phyloP scores from a whole-genome alignment of 495 filamentous ascomycete species.

The Xylaria venustula region DNA sequence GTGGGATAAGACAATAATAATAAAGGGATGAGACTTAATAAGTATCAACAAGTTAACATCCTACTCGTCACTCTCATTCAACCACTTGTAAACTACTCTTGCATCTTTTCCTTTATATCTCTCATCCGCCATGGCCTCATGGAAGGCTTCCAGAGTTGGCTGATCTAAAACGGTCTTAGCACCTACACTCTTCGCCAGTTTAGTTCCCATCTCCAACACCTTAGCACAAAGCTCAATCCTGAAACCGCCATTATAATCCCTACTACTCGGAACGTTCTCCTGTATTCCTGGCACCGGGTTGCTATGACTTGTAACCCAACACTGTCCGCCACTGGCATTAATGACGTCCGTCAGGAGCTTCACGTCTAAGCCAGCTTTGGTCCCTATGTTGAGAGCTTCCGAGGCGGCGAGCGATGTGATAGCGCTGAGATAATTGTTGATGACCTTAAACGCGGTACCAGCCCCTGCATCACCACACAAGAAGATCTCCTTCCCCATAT shows the following conservation, averaged over 20 bases:
- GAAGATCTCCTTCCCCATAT: constrained; percentile 35
- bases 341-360: constrained; percentile 36
- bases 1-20: too few species aligned
- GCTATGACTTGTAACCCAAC: constrained; percentile 40
- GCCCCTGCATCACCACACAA: constrained; percentile 34
- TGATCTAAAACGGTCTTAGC: constrained; percentile 27
- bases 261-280: constrained; percentile 34
- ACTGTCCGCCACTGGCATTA: constrained; percentile 36
- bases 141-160: constrained; percentile 24
- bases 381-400: constrained; percentile 41
- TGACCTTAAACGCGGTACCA: constrained; percentile 41
- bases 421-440: constrained; percentile 42
- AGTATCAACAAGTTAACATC: background rate
- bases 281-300: constrained; percentile 39
- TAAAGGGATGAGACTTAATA: too few species aligned
- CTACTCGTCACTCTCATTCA: constrained; percentile 19
- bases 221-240: constrained; percentile 38
- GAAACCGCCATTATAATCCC: constrained; percentile 40
- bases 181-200: constrained; percentile 25
- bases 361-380: constrained; percentile 38
- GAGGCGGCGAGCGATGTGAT: constrained; percentile 39
- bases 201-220: constrained; percentile 27
- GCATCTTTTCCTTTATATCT: constrained; percentile 31
- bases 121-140: constrained; percentile 28
- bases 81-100: constrained; percentile 32